phyloP scores from a whole-genome alignment of 768 basidiomycete genomes.

The Pisolithus tinctorius region DNA sequence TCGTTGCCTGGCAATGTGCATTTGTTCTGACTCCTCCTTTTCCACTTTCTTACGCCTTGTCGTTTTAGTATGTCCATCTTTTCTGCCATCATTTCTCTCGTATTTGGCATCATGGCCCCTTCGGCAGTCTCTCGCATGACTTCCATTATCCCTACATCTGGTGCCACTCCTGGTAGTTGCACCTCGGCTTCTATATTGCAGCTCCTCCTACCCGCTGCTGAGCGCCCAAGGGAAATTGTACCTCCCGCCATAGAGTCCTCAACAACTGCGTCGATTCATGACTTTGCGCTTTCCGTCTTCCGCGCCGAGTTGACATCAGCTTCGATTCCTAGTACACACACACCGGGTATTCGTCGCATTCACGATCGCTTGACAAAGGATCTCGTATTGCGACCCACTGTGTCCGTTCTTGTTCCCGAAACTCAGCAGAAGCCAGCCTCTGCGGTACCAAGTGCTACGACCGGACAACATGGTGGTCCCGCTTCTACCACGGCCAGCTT shows the following conservation, averaged over 20 bases:
- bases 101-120: constrained; percentile 46
- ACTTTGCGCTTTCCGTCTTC: constrained; percentile 46
- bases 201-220: constrained; percentile 33
- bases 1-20: constrained; percentile 65
- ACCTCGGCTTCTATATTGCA: constrained; percentile 33
- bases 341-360: constrained; percentile 18
- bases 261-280: constrained; percentile 33
- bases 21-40: constrained; percentile 2
- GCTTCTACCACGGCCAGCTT: constrained; percentile 9
- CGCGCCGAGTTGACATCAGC: constrained; percentile 37
- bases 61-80: constrained; percentile 56
- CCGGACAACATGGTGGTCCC: constrained; percentile 7
- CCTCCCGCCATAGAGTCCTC: constrained; percentile 23
- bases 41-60: constrained; percentile 11
- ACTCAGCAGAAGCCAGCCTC: constrained; percentile 24
- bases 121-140: constrained; percentile 18
- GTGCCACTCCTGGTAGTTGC: constrained; percentile 17
- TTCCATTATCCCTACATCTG: constrained; percentile 10
- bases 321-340: constrained; percentile 17
- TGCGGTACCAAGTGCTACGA: constrained; percentile 15
- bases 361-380: constrained; percentile 23
- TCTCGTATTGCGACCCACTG: constrained; percentile 30
- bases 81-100: constrained; percentile 61
- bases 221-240: constrained; percentile 30
- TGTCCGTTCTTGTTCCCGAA: constrained; percentile 17